Evolutionary conservation across 192 early-diverging fungal species (phyloP), one percentile per base, ranked within the genome.

Genomic region (Linnemannia hyalina): DNA sequence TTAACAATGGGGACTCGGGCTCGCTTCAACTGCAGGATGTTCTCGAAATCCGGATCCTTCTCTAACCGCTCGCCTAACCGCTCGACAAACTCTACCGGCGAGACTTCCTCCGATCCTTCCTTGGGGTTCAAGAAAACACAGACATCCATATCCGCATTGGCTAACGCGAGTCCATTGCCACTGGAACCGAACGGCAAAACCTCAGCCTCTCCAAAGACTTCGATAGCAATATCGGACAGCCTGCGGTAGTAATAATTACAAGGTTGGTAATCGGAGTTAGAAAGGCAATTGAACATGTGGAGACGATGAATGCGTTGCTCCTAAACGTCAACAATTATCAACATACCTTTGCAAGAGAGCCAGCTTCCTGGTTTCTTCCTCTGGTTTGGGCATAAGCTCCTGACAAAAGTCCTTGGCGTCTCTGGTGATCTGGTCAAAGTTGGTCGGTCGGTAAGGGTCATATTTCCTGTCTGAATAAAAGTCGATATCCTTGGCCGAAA

Each of bases 1-100:
- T 85, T 85, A n/a, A 85, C 83, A 36, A 85, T 85, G 11, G 83
- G 83, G 42, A 85, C 83, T 9, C 83, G 83, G 1, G 82, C 82
- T 22, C 77, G 77, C 15, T 74, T 85, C 35, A 85, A 55, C 55
- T 85, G 82, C 42, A 85, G n/a, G 20, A 85, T 78, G 23, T 85
- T 80, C 40, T 80, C 82, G 52, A 85, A 85, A 6, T 85, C 77
- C n/a, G 52, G 70, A 36, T 85, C 82, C 26, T 80, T 70, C 46
- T 85, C 82, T 3, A 85, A 69, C 4, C 82, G 82, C 11, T 85
- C 77, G 16, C 82, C 82, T 79, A 85, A 80, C 83, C 83, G 78
- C 52, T 85, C 83, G n/a, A 85, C 83, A 69, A 85, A 85, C n/a
- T 85, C 83, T 2, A 80, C 83, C 11, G 83, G 78, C 8, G 83